Percentiles rank a stretch among this genome's conserved stretches.
Conservation (phyloP, 2,329 filamentous ascomycete species). For the Fusarium veterinarium region DNA sequence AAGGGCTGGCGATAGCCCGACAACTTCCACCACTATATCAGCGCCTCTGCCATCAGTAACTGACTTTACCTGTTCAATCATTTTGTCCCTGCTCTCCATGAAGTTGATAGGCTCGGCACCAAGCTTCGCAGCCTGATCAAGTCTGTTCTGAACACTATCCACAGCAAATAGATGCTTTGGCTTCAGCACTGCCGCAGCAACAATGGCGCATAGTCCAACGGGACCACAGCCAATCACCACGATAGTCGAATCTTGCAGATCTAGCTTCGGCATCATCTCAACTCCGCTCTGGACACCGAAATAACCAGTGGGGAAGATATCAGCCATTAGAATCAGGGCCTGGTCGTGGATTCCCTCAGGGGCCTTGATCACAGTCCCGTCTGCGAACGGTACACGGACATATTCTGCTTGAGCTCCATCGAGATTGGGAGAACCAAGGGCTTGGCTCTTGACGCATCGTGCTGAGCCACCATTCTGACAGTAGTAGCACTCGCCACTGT, state of each 20-base stretch:
- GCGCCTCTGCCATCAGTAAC: slow-evolving; percentile 83
- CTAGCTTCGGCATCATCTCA: slow-evolving; percentile 60
- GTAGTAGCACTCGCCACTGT: slow-evolving; percentile 78
- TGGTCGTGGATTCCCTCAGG: slow-evolving; percentile 74
- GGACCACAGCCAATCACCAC: slow-evolving; percentile 88
- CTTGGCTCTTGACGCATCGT: slow-evolving; percentile 74
- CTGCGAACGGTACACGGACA: slow-evolving; percentile 82
- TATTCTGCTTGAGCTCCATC: slow-evolving; percentile 87
- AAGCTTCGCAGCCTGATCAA: slow-evolving; percentile 77
- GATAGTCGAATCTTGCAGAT: slow-evolving; percentile 67
- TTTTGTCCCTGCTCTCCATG: slow-evolving; percentile 69
- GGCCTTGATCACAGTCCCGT: slow-evolving; percentile 80
- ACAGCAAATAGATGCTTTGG: slow-evolving; percentile 83
- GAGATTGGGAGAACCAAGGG: slow-evolving; percentile 76
- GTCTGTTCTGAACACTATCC: slow-evolving; percentile 78
- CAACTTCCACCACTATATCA: slow-evolving; percentile 84
- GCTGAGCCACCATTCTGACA: slow-evolving; percentile 81
- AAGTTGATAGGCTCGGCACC: slow-evolving; percentile 90
- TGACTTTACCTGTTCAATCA: slow-evolving; percentile 76
- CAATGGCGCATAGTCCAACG: slow-evolving; percentile 84
- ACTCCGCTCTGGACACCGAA: slow-evolving; percentile 86
- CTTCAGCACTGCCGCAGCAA: slow-evolving; percentile 77
- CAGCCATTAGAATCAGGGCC: slow-evolving; percentile 86
- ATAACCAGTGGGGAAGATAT: slow-evolving; percentile 90
- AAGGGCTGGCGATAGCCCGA: slow-evolving; percentile 76